These are phyloP conservation scores for Conringia planisiliqua DNA, from an alignment of 345 rosid genomes.

Conservation along the genomic window DNA sequence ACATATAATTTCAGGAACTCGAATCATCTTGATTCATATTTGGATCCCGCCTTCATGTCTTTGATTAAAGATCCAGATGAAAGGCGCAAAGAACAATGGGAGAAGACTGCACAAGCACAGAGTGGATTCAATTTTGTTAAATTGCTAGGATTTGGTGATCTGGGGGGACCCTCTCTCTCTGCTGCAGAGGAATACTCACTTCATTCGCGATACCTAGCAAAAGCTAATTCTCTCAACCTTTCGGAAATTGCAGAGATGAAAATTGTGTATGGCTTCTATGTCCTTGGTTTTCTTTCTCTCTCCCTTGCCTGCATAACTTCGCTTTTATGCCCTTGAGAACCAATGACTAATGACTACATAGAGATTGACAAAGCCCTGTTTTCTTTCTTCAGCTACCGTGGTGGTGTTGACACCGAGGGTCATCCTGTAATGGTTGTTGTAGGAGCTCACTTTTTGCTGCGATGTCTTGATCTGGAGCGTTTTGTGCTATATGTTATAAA, in stretches of 20 bases:
- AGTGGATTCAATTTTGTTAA: constrained; percentile 84
- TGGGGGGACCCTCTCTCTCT: constrained; percentile 76
- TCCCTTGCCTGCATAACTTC: background rate
- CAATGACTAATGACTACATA: background rate
- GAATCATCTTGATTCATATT: constrained; percentile 67
- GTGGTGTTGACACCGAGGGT: constrained; percentile 96
- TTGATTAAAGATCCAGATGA: constrained; percentile 94
- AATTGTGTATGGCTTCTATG: constrained; percentile 65
- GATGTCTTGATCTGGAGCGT: constrained; percentile 93
- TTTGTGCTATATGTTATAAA: constrained; percentile 78
- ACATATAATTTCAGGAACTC: constrained; percentile 61
- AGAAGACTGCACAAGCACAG: constrained; percentile 78
- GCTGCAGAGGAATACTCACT: constrained; percentile 93
- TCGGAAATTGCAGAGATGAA: constrained; percentile 98
- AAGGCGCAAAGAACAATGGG: constrained; percentile 94
- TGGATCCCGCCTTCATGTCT: constrained; percentile 99
- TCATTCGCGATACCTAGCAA: constrained; percentile 94
- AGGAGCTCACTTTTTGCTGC: constrained; percentile 93
- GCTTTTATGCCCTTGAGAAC: background rate
- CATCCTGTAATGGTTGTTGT: constrained; percentile 96
- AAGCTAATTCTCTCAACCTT: constrained; percentile 87
- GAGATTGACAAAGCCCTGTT: constrained; percentile 17
- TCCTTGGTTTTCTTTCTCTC: constrained; percentile 8
- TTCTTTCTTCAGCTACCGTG: constrained; percentile 68
- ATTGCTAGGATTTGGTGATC: constrained; percentile 88